Conservation (phyloP, 768 basidiomycete species). For the Chiua virens region DNA sequence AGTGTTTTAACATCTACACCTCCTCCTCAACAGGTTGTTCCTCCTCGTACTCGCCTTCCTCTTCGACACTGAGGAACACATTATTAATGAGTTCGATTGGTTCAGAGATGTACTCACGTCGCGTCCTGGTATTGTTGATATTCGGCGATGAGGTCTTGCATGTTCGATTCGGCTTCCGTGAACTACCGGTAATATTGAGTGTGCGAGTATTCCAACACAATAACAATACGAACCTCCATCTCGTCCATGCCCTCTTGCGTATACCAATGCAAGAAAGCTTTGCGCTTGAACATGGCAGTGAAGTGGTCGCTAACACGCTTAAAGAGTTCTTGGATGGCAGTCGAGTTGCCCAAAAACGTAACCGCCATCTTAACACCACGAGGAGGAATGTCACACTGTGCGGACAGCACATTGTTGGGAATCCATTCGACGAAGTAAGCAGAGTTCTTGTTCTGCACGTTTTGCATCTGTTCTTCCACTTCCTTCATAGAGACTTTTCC, state of each 20-base stretch:
- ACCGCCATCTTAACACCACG: conserved; percentile 96
- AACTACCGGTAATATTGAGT: conserved; percentile 46
- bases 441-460: conserved; percentile 96
- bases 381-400: conserved; percentile 97
- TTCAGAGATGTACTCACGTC: conserved; percentile 56
- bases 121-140: conserved; percentile 97
- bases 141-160: conserved; percentile 98
- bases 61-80: conserved; percentile 60
- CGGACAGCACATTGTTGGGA: conserved; percentile 97
- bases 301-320: conserved; percentile 98
- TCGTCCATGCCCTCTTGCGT: conserved; percentile 99
- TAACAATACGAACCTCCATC: conserved; percentile 66
- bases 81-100: conserved; percentile 9
- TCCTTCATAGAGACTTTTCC: conserved; percentile 99
- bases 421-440: conserved; percentile 99
- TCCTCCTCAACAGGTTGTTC: conserved; percentile 65
- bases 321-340: conserved; percentile 97
- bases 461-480: conserved; percentile 98
- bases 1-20: conserved; percentile 36
- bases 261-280: conserved; percentile 99
- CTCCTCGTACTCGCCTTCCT: conserved; percentile 89
- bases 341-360: conserved; percentile 97
- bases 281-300: conserved; percentile 98
- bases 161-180: conserved; percentile 98
- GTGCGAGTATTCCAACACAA: background rate